Percentiles rank a stretch among this genome's conserved stretches.
phyloP scores from a whole-genome alignment of 2,329 filamentous ascomycete species.

The Aspergillus clavatus region DNA sequence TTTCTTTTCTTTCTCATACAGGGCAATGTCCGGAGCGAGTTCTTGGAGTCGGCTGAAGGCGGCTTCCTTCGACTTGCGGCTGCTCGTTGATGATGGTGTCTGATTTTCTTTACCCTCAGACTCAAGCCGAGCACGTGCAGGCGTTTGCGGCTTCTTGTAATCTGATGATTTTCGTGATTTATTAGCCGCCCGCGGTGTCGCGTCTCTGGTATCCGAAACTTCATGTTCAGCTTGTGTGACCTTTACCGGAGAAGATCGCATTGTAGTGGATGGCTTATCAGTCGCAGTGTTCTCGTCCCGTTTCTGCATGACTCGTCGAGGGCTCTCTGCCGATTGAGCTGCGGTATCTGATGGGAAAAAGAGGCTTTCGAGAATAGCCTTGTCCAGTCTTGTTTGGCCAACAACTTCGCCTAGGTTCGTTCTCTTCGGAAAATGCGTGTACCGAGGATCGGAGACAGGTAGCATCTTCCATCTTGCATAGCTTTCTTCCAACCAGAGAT shows the following conservation, averaged over 20 bases:
- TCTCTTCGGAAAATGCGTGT: constrained; percentile 77
- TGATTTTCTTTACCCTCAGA: constrained; percentile 75
- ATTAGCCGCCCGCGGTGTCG: constrained; percentile 24
- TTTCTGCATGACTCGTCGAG: constrained; percentile 30
- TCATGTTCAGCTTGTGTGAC: constrained; percentile 15
- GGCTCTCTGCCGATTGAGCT: constrained; percentile 11
- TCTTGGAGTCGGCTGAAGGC: constrained; percentile 72
- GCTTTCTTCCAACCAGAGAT: constrained; percentile 95
- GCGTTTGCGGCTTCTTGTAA: constrained; percentile 46
- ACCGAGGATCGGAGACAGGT: constrained; percentile 66
- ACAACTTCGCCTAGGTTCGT: constrained; percentile 93
- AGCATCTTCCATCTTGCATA: constrained; percentile 83
- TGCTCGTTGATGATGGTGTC: constrained; percentile 69
- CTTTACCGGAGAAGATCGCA: constrained; percentile 21
- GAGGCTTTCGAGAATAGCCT: constrained; percentile 64
- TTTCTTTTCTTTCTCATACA: constrained; percentile 93
- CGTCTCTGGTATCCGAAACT: constrained; percentile 14
- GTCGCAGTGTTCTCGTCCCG: constrained; percentile 32
- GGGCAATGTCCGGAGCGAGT: constrained; percentile 75
- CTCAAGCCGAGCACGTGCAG: constrained; percentile 47
- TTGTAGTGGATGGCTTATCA: constrained; percentile 13
- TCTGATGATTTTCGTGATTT: constrained; percentile 28
- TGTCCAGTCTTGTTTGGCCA: constrained; percentile 79
- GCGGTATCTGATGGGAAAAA: constrained; percentile 49
- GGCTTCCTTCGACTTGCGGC: constrained; percentile 81